A percentile compares a stretch with the other conserved stretches of the same genome.
Conservation (phyloP, 208 protist species). For the Leishmania tropica region DNA sequence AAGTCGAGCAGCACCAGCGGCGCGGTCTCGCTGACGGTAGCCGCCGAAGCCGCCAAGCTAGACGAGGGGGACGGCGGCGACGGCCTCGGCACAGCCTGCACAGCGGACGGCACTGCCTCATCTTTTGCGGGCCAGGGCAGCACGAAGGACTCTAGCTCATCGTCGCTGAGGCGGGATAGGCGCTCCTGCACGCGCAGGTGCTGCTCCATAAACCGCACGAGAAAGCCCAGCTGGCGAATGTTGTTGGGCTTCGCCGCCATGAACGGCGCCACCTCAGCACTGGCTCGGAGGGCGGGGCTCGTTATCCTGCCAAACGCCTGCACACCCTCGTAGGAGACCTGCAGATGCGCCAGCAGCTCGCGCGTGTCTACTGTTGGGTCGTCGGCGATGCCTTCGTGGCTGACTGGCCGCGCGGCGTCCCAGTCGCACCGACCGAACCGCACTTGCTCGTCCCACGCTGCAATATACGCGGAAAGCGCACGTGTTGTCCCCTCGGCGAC, state of each 20-base stretch:
- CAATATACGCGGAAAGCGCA: conserved; percentile 19
- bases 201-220: conserved; percentile 76
- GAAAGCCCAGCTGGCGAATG: conserved; percentile 28
- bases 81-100: conserved; percentile 5
- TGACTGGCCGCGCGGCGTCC: not conserved
- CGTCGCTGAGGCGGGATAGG: conserved; percentile 30
- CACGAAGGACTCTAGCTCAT: conserved; percentile 21
- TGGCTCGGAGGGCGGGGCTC: conserved; percentile 15
- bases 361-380: not conserved
- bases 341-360: conserved; percentile 16
- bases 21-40: conserved; percentile 32
- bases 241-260: conserved; percentile 20
- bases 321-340: conserved; percentile 16
- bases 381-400: not conserved
- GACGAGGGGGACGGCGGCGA: not conserved
- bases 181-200: conserved; percentile 63
- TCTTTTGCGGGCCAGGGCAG: not conserved
- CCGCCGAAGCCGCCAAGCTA: not conserved
- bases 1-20: conserved; percentile 72
- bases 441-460: conserved; percentile 13
- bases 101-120: conserved; percentile 14
- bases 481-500: conserved; percentile 9
- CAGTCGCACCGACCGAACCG: conserved; percentile 18
- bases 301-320: conserved; percentile 12
- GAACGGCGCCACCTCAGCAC: conserved; percentile 30